These are phyloP conservation scores for Nemania abortiva DNA, from an alignment of 2,329 filamentous ascomycete genomes.

Conservation along the genomic window DNA sequence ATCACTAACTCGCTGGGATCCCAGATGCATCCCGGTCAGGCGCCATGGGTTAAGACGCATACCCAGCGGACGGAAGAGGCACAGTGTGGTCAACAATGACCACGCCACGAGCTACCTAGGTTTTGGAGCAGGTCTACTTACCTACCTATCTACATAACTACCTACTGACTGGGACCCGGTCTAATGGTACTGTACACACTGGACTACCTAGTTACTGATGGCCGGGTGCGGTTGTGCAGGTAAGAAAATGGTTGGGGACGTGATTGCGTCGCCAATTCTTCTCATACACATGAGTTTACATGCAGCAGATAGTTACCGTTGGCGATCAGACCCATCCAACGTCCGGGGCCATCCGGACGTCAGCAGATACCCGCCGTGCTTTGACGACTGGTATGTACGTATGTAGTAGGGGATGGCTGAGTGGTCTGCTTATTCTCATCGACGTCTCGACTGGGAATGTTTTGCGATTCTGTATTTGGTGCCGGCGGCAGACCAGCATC, in stretches of 20 bases:
- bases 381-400: not conserved
- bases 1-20: slow-evolving; percentile 63
- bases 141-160: not conserved
- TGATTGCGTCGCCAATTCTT: not conserved
- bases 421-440: slow-evolving; percentile 12
- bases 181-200: not conserved
- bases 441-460: not conserved
- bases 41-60: slow-evolving; percentile 22
- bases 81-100: slow-evolving; percentile 1
- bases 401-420: slow-evolving; percentile 1
- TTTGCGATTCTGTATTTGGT: slow-evolving; percentile 13
- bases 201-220: not conserved
- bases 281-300: slow-evolving; percentile 6
- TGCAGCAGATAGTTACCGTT: slow-evolving; percentile 5
- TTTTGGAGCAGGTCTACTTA: slow-evolving; percentile 9
- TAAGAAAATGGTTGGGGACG: slow-evolving; percentile 1
- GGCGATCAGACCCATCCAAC: slow-evolving; percentile 17
- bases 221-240: not conserved
- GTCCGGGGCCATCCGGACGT: slow-evolving; percentile 14
- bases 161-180: slow-evolving; percentile 43
- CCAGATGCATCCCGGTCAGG: slow-evolving; percentile 25
- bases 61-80: slow-evolving; percentile 11
- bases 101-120: slow-evolving; percentile 13
- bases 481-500: slow-evolving; percentile 29
- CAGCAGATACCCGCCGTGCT: slow-evolving; percentile 3